Evolutionary conservation across 2,329 filamentous ascomycete genomes (phyloP).

Genomic region (Coniochaeta hoffmannii): DNA sequence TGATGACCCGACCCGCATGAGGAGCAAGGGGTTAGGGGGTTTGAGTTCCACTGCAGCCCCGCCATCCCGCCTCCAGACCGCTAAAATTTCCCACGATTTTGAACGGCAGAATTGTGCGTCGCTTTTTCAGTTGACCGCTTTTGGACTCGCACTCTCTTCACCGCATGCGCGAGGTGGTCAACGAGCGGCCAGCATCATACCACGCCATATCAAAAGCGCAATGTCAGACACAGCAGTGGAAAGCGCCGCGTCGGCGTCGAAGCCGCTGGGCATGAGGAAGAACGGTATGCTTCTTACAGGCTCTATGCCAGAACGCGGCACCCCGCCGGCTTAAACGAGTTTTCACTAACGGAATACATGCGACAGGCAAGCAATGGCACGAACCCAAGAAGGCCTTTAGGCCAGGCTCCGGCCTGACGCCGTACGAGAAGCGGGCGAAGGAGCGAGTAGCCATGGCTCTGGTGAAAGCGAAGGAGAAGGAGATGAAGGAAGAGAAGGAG

Average conservation of each 20-base stretch:
- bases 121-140: not conserved
- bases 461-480: constrained; percentile 89
- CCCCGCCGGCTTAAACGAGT: not conserved
- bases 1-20: not conserved
- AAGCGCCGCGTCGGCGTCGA: constrained; percentile 24
- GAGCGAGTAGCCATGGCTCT: constrained; percentile 62
- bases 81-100: not conserved
- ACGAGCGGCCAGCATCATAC: not conserved
- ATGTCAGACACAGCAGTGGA: constrained; percentile 38
- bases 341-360: not conserved
- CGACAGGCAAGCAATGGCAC: constrained; percentile 90
- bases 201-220: constrained; percentile 8
- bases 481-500: constrained; percentile 94
- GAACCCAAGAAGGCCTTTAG: constrained; percentile 76
- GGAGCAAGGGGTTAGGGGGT: not conserved
- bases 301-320: not conserved
- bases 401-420: constrained; percentile 66
- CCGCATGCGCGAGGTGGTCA: not conserved
- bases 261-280: constrained; percentile 63
- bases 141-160: not conserved
- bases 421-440: constrained; percentile 70
- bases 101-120: not conserved
- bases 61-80: not conserved
- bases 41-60: not conserved
- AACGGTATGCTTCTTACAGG: constrained; percentile 56